Evolutionary conservation across 2,329 filamentous ascomycete species (phyloP), one percentile per base, ranked within the genome.

Genomic region (Botrytis porri): DNA sequence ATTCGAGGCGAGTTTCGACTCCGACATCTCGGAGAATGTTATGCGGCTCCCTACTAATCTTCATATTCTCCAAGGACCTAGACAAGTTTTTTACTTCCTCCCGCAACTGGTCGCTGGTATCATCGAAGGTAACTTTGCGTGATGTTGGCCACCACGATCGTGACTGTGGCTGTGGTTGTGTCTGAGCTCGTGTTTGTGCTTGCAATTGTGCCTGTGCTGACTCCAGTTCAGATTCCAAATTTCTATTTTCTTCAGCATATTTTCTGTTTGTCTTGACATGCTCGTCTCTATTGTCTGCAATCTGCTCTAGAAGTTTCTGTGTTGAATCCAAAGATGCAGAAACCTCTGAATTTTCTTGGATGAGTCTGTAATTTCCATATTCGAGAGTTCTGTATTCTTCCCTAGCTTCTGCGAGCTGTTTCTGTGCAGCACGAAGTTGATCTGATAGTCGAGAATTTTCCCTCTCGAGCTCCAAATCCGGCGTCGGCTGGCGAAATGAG

Each of bases 11-110:
- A 41, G 18, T 14, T 3, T 29, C 10, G 20, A 67, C 29, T 4
- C 65, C 48, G 35, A 67, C 18, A 32, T 67, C 65, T 41, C 48
- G 48, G n/a, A 67, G 65, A 25, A 67, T 67, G 2, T 67, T n/a
- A 9, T 67, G 48, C 16, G 65, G 65, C n/a, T 67, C 48, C 10
- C 64, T 54, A 6, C 39, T n/a, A 39, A 18, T 32, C 65, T 67
- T 67, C 8, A 67, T 16, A 0, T 25, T 57, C 10, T 37, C 48
- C 25, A 67, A 57, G 18, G 65, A 57, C 7, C 29, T 57, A 7
- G 65, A 41, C 10, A 67, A 4, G 2, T 0, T 32, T 25, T 57
- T 39, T 6, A 57, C 18, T 10, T 67, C 65, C 18, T 67, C 65
- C 6, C n/a, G 54, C n/a, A 67, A 18, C 1, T 16, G 10, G 1